Conservation (phyloP, 2,329 filamentous ascomycete genomes). For the Fusarium nodosum region DNA sequence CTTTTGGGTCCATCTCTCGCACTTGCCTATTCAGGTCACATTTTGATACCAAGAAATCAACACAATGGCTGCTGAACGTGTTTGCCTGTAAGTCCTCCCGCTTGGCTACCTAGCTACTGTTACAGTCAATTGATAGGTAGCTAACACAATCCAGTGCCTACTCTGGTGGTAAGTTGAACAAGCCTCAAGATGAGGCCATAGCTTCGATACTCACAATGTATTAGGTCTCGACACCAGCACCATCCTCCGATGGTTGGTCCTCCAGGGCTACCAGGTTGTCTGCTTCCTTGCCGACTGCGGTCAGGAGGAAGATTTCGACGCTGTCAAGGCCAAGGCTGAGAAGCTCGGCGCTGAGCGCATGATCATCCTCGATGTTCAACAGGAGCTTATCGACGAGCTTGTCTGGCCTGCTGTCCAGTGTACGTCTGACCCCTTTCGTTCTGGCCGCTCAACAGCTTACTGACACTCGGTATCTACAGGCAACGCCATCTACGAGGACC, state of each 20-base stretch:
- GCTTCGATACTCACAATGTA: constrained; percentile 12
- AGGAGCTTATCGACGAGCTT: constrained; percentile 81
- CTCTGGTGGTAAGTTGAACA: constrained; percentile 40
- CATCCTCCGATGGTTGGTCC: constrained; percentile 34
- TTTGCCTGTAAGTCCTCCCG: constrained; percentile 42
- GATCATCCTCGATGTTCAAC: constrained; percentile 71
- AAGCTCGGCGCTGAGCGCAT: constrained; percentile 56
- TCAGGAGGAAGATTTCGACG: constrained; percentile 78
- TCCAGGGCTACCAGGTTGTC: constrained; percentile 32
- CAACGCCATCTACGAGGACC: constrained; percentile 38
- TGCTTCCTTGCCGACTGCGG: constrained; percentile 72
- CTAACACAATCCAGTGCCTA: constrained; percentile 41
- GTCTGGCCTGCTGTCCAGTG: constrained; percentile 81
- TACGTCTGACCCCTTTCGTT: constrained; percentile 42
- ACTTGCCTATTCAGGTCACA: constrained; percentile 17
- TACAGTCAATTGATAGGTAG: constrained; percentile 25
- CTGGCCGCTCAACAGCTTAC: background rate
- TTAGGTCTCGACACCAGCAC: constrained; percentile 43
- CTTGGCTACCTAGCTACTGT: background rate
- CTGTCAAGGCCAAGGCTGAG: constrained; percentile 75
- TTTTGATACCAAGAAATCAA: constrained; percentile 8
- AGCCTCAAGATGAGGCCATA: background rate
- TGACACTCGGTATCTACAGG: constrained; percentile 4
- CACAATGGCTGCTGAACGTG: constrained; percentile 41
- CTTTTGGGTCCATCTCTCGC: constrained; percentile 15